Evolutionary conservation across 441 rosid genomes (phyloP).

Genomic region (Corymbia calophylla): DNA sequence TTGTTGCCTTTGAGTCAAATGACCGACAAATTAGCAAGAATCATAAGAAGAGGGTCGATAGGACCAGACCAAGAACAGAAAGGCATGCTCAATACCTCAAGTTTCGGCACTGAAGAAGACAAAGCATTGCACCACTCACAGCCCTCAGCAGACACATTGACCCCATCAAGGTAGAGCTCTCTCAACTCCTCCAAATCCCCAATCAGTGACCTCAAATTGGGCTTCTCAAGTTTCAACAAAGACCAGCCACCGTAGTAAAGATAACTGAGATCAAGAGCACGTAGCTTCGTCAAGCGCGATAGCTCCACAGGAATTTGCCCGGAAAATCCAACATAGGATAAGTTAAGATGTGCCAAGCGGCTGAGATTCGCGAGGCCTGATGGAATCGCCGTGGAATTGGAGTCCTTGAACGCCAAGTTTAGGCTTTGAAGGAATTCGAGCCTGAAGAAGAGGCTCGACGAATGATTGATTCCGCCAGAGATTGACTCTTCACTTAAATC

Average conservation of each 20-base stretch:
- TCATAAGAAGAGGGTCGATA: not conserved
- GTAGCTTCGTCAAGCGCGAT: not conserved
- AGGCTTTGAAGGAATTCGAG: not conserved
- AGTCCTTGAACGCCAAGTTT: not conserved
- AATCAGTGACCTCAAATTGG: not conserved
- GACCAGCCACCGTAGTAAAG: no score
- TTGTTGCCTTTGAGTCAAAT: not conserved
- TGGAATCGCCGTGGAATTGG: rapidly evolving
- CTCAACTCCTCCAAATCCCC: not conserved
- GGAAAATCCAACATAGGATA: not conserved
- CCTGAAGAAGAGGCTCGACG: not conserved
- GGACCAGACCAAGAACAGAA: not conserved
- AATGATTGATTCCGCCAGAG: rapidly evolving
- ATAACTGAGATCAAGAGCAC: not conserved
- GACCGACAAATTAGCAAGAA: not conserved
- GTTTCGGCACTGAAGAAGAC: not conserved
- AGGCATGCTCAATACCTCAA: not conserved
- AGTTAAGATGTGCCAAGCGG: not conserved
- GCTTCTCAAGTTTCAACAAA: not conserved
- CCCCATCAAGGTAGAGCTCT: not conserved
- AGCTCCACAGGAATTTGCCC: not conserved
- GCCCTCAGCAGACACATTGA: not conserved
- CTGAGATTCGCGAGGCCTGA: rapidly evolving
- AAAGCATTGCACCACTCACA: not conserved
- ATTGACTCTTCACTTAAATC: not conserved